A percentile compares a stretch with the other conserved stretches of the same genome.
Conservation (phyloP, 441 rosid genomes). For the Raphanus hybrid region DNA sequence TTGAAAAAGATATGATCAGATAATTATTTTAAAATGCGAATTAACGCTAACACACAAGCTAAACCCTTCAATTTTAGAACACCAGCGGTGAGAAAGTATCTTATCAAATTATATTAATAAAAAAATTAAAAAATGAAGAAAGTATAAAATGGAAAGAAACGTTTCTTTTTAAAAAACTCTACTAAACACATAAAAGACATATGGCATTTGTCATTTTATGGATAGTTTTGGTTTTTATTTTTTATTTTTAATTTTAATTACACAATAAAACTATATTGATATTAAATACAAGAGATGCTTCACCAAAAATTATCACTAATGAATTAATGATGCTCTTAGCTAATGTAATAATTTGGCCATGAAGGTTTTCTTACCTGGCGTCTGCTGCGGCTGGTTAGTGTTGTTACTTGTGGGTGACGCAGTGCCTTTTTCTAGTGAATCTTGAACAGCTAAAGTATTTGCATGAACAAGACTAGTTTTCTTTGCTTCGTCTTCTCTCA, state of each 20-base stretch:
- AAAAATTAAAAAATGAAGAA: too few relatives aligned
- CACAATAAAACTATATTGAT: neutral
- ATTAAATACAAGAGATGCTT: neutral
- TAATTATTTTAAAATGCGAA: neutral
- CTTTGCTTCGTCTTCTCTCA: constrained; percentile 6
- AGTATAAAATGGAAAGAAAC: neutral
- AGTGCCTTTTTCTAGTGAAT: neutral
- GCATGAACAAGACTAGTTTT: neutral
- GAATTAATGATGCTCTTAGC: neutral
- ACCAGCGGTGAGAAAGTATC: neutral
- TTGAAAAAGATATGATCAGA: neutral
- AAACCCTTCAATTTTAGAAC: neutral
- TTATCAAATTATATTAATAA: neutral
- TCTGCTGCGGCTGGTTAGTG: neutral
- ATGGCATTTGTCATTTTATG: neutral
- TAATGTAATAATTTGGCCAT: neutral
- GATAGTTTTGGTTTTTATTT: too few relatives aligned
- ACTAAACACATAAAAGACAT: neutral
- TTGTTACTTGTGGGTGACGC: constrained; percentile 5
- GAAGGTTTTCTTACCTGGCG: neutral
- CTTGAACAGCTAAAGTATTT: constrained; percentile 7
- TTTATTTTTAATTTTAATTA: too few relatives aligned
- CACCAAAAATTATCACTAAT: neutral
- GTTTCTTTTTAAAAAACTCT: neutral
- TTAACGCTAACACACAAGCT: neutral